A percentile compares a stretch with the other conserved stretches of the same genome.
Conservation (phyloP, 768 basidiomycete genomes). For the Mycena rosella region DNA sequence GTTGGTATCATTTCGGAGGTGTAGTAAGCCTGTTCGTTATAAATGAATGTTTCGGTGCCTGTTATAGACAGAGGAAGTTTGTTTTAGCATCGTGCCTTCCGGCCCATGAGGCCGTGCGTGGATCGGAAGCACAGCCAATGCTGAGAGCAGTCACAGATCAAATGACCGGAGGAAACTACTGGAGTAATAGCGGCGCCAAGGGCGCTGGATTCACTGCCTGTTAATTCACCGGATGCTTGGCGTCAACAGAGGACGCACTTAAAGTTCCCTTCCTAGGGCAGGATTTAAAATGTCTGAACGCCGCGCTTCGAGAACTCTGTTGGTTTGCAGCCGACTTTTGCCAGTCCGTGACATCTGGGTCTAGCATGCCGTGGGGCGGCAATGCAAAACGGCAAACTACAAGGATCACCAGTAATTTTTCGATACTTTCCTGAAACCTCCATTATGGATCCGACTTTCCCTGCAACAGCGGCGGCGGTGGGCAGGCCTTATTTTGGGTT, state of each 20-base stretch:
- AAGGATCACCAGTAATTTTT: conserved; percentile 14
- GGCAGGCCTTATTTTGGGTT: not conserved
- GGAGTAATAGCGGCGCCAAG: conserved; percentile 15
- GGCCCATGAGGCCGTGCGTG: conserved; percentile 17
- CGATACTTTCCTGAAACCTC: conserved; percentile 19
- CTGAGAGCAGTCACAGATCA: conserved; percentile 14
- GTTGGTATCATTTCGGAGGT: conserved; percentile 14
- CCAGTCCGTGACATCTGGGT: not conserved
- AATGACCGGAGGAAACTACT: conserved; percentile 1
- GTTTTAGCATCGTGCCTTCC: conserved; percentile 11
- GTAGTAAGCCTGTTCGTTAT: not conserved
- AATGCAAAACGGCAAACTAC: conserved; percentile 20
- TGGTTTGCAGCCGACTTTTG: conserved; percentile 13
- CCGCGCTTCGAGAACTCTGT: not conserved
- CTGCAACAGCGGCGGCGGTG: conserved; percentile 3
- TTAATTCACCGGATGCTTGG: not conserved
- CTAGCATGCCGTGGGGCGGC: conserved; percentile 10
- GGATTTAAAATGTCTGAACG: conserved; percentile 6
- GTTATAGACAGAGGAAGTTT: conserved; percentile 25
- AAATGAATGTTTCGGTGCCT: conserved; percentile 2
- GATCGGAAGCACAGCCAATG: conserved; percentile 21
- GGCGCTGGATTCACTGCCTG: conserved; percentile 12
- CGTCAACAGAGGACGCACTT: conserved; percentile 11
- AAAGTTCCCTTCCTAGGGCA: not conserved
- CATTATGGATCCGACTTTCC: conserved; percentile 18